Percentiles rank a stretch among this genome's conserved stretches.
Conservation (phyloP, 2,329 filamentous ascomycete species). For the Trichoderma afroharzianum region DNA sequence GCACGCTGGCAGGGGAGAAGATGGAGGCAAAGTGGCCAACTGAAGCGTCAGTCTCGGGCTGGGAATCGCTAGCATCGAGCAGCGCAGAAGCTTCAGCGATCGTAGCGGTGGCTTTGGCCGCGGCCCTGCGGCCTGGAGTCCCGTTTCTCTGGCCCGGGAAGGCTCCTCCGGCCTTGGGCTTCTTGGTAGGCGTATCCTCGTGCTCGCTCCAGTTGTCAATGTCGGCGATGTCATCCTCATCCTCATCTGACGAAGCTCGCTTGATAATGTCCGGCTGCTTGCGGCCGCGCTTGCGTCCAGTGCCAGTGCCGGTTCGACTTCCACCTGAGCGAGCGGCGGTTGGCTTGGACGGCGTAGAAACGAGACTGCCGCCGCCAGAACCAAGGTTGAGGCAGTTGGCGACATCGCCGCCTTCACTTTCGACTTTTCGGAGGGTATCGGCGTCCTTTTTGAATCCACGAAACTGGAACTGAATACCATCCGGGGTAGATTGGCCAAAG, state of each 20-base stretch:
- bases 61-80: slow-evolving; percentile 29
- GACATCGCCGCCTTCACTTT: slow-evolving; percentile 45
- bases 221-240: slow-evolving; percentile 28
- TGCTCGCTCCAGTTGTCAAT: slow-evolving; percentile 31
- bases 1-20: not conserved
- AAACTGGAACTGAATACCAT: slow-evolving; percentile 60
- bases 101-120: slow-evolving; percentile 32
- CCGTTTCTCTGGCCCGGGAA: slow-evolving; percentile 24
- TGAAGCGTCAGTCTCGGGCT: slow-evolving; percentile 21
- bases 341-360: slow-evolving; percentile 31
- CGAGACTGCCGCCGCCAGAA: slow-evolving; percentile 23
- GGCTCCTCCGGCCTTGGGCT: slow-evolving; percentile 26
- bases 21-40: not conserved
- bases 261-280: slow-evolving; percentile 25
- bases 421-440: slow-evolving; percentile 43
- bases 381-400: slow-evolving; percentile 35
- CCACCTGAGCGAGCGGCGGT: slow-evolving; percentile 19
- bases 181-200: slow-evolving; percentile 39
- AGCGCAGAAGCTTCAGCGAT: slow-evolving; percentile 30
- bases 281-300: slow-evolving; percentile 27
- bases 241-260: slow-evolving; percentile 26
- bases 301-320: slow-evolving; percentile 24
- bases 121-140: slow-evolving; percentile 32
- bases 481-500: slow-evolving; percentile 56
- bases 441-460: slow-evolving; percentile 53